Base-by-base conservation (phyloP, 1,139 yeast species). In the Hansenula sp. region DNA sequence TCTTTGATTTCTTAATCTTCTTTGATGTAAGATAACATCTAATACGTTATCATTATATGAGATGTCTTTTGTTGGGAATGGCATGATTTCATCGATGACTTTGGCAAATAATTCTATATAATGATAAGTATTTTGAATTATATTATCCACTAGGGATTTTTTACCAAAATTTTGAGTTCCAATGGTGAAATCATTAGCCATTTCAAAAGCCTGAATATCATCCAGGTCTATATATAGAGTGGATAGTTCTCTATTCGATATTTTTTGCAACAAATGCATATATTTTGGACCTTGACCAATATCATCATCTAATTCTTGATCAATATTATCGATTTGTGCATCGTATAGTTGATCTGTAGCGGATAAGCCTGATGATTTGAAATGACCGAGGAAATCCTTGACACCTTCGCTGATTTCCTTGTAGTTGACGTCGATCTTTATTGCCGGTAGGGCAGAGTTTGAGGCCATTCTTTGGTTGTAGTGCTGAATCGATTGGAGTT, bases 1-100 rank as follows among this genome's bases (percentile, higher is more conserved):
- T 49, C 91, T 76, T 55, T 79, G 79, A 62, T 93, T 93, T 58
- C 96, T 77, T 62, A 87, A 76, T 57, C 77, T 81, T 62, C 99
- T 78, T 68, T 93, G 98, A 59, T 88, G 91, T 53, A 91, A 73
- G 47, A 94, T 89, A 47, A 93, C 96, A 61, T 94, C 99, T 55
- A 94, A 70, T 11, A 93, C 98, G 55, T 89, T 96, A 61, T 90
- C 97, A 55, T 82, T 81, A 63, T 86, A 88, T 40, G 83, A 71
- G 43, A 91, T 72, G 52, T 88, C 93, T 44, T 72, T 74, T 3
- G 94, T 83, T 19, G 97, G 89, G 48, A 73, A 73, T 0, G 99
- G 99, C 80, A 93, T 78, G 46, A 88, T 66, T 44, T 79, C 82
- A 65, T 94, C 99, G 40, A 87, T 78, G 10, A 81, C 84, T 38